These are phyloP conservation scores for Borovskyia barvae DNA, from an alignment of 208 protist species.

Conservation along the genomic window DNA sequence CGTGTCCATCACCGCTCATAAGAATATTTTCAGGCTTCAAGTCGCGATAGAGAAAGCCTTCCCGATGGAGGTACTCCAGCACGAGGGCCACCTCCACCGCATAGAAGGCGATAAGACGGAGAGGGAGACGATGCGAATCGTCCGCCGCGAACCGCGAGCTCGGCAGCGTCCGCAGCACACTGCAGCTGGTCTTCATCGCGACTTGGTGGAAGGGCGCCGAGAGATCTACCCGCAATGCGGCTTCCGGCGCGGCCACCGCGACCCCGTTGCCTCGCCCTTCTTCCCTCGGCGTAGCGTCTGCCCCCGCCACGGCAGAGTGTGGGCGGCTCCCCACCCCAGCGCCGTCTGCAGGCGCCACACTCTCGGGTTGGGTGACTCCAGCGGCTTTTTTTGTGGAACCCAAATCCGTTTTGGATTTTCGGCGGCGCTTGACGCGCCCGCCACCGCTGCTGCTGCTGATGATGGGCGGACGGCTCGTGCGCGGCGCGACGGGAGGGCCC, in stretches of 20 bases:
- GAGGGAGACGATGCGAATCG: constrained; percentile 50
- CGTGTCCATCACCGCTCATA: constrained; percentile 85
- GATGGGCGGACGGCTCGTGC: background rate
- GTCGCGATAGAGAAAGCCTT: constrained; percentile 91
- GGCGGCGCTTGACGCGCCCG: background rate
- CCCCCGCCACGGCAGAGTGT: background rate
- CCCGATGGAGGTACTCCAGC: constrained; percentile 85
- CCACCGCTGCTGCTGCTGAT: background rate
- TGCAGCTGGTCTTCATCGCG: constrained; percentile 26
- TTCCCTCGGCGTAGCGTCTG: background rate
- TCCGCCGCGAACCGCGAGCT: constrained; percentile 32
- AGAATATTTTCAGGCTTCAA: constrained; percentile 95
- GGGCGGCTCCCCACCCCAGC: background rate
- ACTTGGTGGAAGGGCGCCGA: constrained; percentile 23
- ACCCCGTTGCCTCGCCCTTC: background rate
- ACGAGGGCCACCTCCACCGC: constrained; percentile 87
- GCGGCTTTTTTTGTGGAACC: no score
- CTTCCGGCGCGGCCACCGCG: constrained; percentile 1
- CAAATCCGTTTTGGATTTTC: no score
- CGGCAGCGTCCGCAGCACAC: constrained; percentile 9
- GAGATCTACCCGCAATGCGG: constrained; percentile 24
- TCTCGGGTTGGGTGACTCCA: no score
- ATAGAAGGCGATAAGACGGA: constrained; percentile 86
- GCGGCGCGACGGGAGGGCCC: background rate
- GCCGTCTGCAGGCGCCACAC: background rate